phyloP scores from a whole-genome alignment of 164 flowering plant species.

The Dillenia suffruticosa region DNA sequence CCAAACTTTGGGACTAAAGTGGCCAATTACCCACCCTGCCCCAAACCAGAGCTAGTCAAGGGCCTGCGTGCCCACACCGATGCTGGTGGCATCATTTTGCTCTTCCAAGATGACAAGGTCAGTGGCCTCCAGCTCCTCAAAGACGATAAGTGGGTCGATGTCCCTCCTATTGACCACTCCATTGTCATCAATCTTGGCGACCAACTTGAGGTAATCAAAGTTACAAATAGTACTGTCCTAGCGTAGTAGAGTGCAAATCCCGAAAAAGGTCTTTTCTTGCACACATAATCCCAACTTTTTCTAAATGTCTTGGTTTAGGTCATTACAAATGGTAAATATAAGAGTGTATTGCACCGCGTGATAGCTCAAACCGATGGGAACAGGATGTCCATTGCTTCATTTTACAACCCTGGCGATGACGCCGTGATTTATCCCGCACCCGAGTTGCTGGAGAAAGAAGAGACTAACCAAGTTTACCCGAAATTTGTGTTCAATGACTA shows the following conservation, averaged over 20 bases:
- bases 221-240: too few species aligned
- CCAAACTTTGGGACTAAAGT: constrained; percentile 92
- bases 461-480: constrained; percentile 48
- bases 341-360: constrained; percentile 87
- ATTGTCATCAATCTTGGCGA: constrained; percentile 91
- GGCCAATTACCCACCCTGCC: constrained; percentile 91
- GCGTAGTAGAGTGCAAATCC: too few species aligned
- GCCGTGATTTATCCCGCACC: constrained; percentile 86
- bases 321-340: constrained; percentile 89
- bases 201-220: constrained; percentile 69
- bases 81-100: constrained; percentile 85
- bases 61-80: constrained; percentile 95
- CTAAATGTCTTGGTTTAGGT: constrained; percentile 34
- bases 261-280: too few species aligned
- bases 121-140: constrained; percentile 93
- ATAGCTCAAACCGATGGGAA: constrained; percentile 69
- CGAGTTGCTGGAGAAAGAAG: constrained; percentile 45
- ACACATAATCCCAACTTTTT: background rate
- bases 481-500: constrained; percentile 87
- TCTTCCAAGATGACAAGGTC: constrained; percentile 85
- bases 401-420: constrained; percentile 87
- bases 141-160: constrained; percentile 86
- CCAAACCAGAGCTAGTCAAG: constrained; percentile 78
- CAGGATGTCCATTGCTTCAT: constrained; percentile 87
- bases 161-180: constrained; percentile 89